Conservation (phyloP, 2,329 filamentous ascomycete genomes). For the Anthostomella pinea region DNA sequence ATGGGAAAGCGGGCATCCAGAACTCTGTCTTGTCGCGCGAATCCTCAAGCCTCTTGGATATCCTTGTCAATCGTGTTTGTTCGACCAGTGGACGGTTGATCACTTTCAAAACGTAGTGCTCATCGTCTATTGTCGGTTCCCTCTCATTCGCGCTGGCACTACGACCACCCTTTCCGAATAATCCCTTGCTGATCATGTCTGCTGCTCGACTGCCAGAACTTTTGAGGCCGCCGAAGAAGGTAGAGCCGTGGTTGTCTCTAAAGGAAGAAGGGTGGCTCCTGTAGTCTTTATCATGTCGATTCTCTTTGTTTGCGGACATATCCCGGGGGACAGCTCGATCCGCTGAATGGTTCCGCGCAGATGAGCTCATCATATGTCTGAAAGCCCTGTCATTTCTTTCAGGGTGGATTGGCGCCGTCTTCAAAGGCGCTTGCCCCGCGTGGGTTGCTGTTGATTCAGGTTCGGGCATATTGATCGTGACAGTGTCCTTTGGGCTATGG, state of each 20-base stretch:
- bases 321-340: constrained; percentile 58
- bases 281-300: constrained; percentile 46
- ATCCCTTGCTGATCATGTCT: constrained; percentile 76
- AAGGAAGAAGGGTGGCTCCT: constrained; percentile 52
- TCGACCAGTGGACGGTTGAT: constrained; percentile 84
- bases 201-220: constrained; percentile 71
- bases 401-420: constrained; percentile 59
- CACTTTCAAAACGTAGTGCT: constrained; percentile 79
- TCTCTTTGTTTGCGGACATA: constrained; percentile 39
- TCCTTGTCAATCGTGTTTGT: constrained; percentile 86
- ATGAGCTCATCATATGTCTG: constrained; percentile 64
- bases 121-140: constrained; percentile 67
- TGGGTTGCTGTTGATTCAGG: constrained; percentile 35
- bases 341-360: constrained; percentile 67
- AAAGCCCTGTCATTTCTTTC: constrained; percentile 60
- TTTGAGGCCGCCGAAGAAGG: constrained; percentile 71
- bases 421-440: constrained; percentile 45
- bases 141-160: constrained; percentile 68
- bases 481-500: constrained; percentile 35
- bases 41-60: constrained; percentile 82
- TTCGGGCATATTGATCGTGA: constrained; percentile 32
- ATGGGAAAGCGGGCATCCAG: constrained; percentile 96
- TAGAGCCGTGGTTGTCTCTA: constrained; percentile 59
- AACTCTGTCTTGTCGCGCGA: constrained; percentile 96
- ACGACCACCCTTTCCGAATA: constrained; percentile 75